These are phyloP conservation scores for Prunus yedoensis DNA, from an alignment of 331 rosid species.

Conservation along the genomic window DNA sequence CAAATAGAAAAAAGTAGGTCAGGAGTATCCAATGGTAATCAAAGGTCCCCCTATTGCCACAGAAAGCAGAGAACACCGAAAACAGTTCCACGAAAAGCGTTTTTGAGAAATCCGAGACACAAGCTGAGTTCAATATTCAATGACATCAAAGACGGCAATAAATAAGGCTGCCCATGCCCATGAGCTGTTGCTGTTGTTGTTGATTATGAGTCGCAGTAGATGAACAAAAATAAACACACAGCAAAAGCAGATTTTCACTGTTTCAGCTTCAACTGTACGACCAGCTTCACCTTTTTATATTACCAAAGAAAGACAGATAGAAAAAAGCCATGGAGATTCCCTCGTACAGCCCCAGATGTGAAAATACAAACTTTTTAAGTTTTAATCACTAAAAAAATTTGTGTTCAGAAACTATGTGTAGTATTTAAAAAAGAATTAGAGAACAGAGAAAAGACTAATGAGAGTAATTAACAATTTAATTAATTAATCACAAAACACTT, in stretches of 20 bases:
- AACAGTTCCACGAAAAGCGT: neutral
- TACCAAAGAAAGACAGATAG: conserved; percentile 5
- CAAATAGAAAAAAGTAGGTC: conserved; percentile 31
- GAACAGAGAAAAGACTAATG: neutral
- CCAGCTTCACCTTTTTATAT: conserved; percentile 7
- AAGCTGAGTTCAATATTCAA: neutral
- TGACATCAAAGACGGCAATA: neutral
- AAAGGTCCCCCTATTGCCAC: neutral
- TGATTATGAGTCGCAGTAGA: too few relatives aligned
- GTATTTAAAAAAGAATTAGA: neutral
- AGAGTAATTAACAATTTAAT: neutral
- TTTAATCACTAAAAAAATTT: neutral
- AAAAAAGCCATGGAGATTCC: conserved; percentile 25
- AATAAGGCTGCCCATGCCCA: neutral
- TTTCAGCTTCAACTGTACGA: neutral
- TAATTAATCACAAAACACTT: conserved; percentile 45
- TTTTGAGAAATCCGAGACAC: neutral
- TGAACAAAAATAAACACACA: too few relatives aligned
- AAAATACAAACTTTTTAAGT: neutral
- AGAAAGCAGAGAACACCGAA: neutral
- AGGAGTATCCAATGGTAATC: conserved; percentile 53
- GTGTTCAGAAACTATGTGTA: neutral
- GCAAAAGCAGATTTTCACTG: too few relatives aligned
- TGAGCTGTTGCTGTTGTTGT: neutral
- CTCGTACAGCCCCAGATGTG: conserved; percentile 36